Base-by-base conservation (phyloP, 2,329 filamentous ascomycete species). In the Exophiala phaeomuriformis region DNA sequence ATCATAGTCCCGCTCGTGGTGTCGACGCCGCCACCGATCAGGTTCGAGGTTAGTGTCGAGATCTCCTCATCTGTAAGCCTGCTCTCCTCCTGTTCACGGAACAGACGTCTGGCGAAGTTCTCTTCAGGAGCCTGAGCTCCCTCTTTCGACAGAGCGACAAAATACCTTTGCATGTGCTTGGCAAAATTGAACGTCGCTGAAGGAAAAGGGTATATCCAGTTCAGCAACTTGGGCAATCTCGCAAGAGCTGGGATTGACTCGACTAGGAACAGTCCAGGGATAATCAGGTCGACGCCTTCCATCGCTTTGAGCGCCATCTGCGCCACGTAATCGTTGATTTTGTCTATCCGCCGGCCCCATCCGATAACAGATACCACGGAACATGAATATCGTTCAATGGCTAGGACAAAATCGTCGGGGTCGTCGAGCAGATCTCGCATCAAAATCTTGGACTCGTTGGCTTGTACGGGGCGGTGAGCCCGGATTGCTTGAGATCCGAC, bases 361-460 rank as follows among this genome's bases (percentile, higher is more conserved):
- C 64, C 67, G 30, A 75, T 59, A 2, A 72, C 67, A 5, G 73
- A 65, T 3, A 73, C 71, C 1, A 75, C 55, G 1, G 71, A 69
- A 1, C 69, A 66, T 4, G 71, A 66, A 54, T 73, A 74, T 10
- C 71, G 62, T 51, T 72, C 69, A 37, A 74, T 67, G 37, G 66
- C 66, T 5, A 60, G 62, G 39, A 72, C 68, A 51, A 71, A 74
- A 44, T 68, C 60, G 19, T 50, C 52, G 3, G 70, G 71, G 1
- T 61, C 52, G 2, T 53, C 53, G 30, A 71, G 41, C 8, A 75
- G 57, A 54, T 71, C 68, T 8, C 64, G 70, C 0, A 78, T 77
- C n/a, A 81, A 72, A 2, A 79, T 64, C 43, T 74, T 75, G 61
- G 77, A 80, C 66, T 82, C 79, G 58, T 80, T 74, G 61, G 81